Percentiles rank a stretch among this genome's conserved stretches.
These are phyloP conservation scores for Pecoramyces ruminantium DNA, from an alignment of 192 early-diverging fungal genomes.

Conservation along the genomic window DNA sequence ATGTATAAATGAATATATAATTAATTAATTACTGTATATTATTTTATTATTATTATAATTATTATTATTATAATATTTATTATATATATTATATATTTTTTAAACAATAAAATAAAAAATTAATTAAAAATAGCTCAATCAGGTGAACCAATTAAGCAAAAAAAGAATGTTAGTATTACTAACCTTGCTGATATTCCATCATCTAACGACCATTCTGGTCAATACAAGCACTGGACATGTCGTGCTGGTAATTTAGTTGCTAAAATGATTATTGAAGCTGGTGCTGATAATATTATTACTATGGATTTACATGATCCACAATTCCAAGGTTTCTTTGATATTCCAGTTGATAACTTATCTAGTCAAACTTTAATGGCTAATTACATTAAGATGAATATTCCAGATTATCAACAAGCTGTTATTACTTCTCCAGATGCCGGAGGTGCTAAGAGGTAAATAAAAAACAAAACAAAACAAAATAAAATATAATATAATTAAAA, in stretches of 20 bases:
- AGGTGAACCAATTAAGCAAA: background rate
- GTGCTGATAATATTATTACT: constrained; percentile 2
- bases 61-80: background rate
- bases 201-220: constrained; percentile 1
- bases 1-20: too few species aligned
- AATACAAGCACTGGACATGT: constrained; percentile 75
- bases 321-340: background rate
- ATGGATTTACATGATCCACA: constrained; percentile 1
- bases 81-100: background rate
- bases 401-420: background rate
- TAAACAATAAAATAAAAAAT: background rate
- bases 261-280: background rate
- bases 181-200: background rate
- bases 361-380: background rate
- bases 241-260: constrained; percentile 9
- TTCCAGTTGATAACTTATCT: background rate
- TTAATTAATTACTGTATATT: too few species aligned
- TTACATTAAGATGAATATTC: background rate
- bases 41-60: too few species aligned
- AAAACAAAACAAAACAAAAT: too few species aligned
- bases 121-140: background rate
- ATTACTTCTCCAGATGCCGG: constrained; percentile 4
- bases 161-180: background rate
- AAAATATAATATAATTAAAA: too few species aligned
- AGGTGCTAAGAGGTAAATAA: background rate